Conservation (phyloP, 306 rosid species). For the Medicago ruthenica region DNA sequence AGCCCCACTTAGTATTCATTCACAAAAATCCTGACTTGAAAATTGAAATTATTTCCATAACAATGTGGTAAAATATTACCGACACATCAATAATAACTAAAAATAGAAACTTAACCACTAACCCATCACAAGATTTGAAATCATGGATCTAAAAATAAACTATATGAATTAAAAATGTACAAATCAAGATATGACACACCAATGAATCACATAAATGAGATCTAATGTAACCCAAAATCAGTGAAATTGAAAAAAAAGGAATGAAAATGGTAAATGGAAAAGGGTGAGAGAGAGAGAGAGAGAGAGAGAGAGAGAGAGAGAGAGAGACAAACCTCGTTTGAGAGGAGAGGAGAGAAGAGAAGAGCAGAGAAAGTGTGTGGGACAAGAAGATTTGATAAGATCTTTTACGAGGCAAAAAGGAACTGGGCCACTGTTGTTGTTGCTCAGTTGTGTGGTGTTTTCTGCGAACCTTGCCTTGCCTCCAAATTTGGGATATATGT, state of each 20-base stretch:
- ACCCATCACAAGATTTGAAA: constrained; percentile 15
- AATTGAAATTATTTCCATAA: background rate
- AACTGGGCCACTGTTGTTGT: constrained; percentile 14
- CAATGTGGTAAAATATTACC: too few relatives aligned
- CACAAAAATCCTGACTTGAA: background rate
- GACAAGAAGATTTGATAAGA: constrained; percentile 33
- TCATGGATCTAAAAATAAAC: constrained; percentile 12
- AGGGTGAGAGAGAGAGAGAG: too few relatives aligned
- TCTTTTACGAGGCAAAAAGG: constrained; percentile 21
- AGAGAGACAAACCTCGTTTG: constrained; percentile 36
- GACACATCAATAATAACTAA: constrained; percentile 3
- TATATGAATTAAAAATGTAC: constrained; percentile 1
- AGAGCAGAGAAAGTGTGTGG: constrained; percentile 23
- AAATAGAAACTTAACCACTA: constrained; percentile 9
- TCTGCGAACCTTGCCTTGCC: background rate
- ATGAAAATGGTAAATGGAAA: background rate
- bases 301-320: too few relatives aligned
- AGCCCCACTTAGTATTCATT: constrained; percentile 13
- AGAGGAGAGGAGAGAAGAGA: background rate
- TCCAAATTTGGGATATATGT: background rate
- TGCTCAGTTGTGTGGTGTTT: background rate
- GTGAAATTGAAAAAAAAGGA: constrained; percentile 9
- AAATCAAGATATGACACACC: background rate
- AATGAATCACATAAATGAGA: constrained; percentile 23
- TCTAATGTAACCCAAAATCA: constrained; percentile 32